Percentiles rank a stretch among this genome's conserved stretches.
Conservation (phyloP, 129 eudicot species). For the Artemisia tridentata region DNA sequence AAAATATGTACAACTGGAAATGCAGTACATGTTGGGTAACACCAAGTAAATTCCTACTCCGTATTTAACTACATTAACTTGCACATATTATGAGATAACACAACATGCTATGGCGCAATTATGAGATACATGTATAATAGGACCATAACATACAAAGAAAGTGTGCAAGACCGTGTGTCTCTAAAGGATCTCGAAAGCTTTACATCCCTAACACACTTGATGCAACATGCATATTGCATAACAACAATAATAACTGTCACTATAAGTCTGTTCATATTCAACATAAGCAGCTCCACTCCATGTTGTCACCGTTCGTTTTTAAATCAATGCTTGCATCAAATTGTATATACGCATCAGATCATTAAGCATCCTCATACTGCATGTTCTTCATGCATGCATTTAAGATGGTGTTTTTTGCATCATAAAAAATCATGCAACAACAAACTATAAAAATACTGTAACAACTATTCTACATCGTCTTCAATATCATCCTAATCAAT, state of each 20-base stretch:
- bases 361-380: no score
- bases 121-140: background rate
- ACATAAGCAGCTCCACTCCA: conserved; percentile 4
- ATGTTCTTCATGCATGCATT: no score
- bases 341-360: no score
- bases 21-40: conserved; percentile 6
- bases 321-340: no score
- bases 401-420: no score
- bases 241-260: conserved; percentile 6
- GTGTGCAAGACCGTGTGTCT: conserved; percentile 98
- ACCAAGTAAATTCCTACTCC: background rate
- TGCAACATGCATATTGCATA: conserved; percentile 85
- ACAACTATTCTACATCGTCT: no score
- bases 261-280: conserved; percentile 2
- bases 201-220: conserved; percentile 95
- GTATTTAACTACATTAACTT: background rate
- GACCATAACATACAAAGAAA: conserved; percentile 55
- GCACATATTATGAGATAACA: background rate
- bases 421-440: no score
- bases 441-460: no score
- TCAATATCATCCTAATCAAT: no score
- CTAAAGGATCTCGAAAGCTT: conserved; percentile 80
- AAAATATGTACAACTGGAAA: background rate
- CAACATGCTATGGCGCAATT: background rate
- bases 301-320: no score